Evolutionary conservation across 441 rosid species (phyloP).

Genomic region (Kokia cookei): DNA sequence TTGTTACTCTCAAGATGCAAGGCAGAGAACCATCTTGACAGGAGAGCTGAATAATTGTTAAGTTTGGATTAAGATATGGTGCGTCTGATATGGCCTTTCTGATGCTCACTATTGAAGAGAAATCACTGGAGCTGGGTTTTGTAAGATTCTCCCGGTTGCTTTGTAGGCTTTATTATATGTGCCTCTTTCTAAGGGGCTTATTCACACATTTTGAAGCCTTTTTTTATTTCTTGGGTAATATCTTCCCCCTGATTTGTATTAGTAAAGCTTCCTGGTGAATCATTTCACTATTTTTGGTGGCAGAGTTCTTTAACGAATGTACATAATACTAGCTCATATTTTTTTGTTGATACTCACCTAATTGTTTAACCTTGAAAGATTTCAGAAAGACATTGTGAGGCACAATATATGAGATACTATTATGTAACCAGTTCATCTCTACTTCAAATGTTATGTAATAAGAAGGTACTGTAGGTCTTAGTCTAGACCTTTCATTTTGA

Average conservation of each 20-base stretch:
- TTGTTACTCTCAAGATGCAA: slow-evolving; percentile 14
- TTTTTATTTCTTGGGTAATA: slow-evolving; percentile 11
- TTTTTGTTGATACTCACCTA: not conserved
- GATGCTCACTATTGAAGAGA: slow-evolving; percentile 8
- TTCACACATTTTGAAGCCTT: slow-evolving; percentile 9
- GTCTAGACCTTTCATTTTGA: not conserved
- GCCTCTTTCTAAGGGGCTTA: not conserved
- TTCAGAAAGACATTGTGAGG: slow-evolving; percentile 1
- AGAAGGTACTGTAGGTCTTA: not conserved
- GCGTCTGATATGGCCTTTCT: slow-evolving; percentile 9
- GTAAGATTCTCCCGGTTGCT: not conserved
- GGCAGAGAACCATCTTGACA: slow-evolving; percentile 4
- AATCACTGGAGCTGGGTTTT: slow-evolving; percentile 6
- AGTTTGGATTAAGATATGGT: not conserved
- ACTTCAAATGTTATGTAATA: not conserved
- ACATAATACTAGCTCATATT: not conserved
- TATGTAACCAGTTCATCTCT: not conserved
- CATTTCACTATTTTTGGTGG: not conserved
- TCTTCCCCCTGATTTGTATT: slow-evolving; percentile 13
- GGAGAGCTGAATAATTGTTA: not conserved
- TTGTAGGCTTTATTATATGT: slow-evolving; percentile 8
- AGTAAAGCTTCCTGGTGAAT: slow-evolving; percentile 12
- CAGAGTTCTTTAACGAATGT: slow-evolving; percentile 7
- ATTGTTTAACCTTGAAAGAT: not conserved
- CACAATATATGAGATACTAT: not conserved